Evolutionary conservation across 768 basidiomycete species (phyloP), one percentile per base, ranked within the genome.

Genomic region (Krasilnikovozyma curviuscula): DNA sequence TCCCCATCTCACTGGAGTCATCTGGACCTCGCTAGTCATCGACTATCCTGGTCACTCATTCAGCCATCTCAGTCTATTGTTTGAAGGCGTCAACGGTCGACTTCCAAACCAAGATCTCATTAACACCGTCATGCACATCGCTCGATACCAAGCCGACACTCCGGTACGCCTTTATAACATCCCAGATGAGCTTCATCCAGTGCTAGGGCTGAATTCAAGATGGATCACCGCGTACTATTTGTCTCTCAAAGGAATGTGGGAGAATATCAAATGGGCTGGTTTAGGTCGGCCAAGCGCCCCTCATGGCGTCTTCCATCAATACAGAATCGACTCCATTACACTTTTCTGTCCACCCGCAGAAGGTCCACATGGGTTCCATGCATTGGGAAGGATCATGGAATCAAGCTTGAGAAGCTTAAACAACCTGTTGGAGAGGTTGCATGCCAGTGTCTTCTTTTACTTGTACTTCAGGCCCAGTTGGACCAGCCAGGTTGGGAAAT

Each of bases 361-460:
- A 6, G 88, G 91, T 7, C 93, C 93, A 7, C 86, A 98, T 62
- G 93, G 93, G 0, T 98, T 97, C 63, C 78, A 88, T 67, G 75
- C 84, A 2, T 70, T 98, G 27, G 91, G 93, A 58, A 74, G 86
- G 37, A 72, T 79, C 38, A 60, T 88, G 31, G 93, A 98, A 66
- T 86, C 85, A 1, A 77, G 81, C 13, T 70, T 93, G 28, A 75
- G 89, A 49, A 83, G 88, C 13, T 75, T 78, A 61, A 95, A 93
- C 65, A 98, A 98, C 60, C 73, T 97, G 6, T 72, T 95, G 18
- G 93, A 98, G 61, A 77, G 93, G 14, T 75, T 97, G 19, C 93
- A 98, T 62, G 89, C 89, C 2, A 97, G 91, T 0, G 89, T 91
- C 66, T 95, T 97, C 69, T 88, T 97, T 68, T 97, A 89, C 66